These are phyloP conservation scores for Aeschynomene evenia DNA, from an alignment of 306 rosid genomes.

Conservation along the genomic window DNA sequence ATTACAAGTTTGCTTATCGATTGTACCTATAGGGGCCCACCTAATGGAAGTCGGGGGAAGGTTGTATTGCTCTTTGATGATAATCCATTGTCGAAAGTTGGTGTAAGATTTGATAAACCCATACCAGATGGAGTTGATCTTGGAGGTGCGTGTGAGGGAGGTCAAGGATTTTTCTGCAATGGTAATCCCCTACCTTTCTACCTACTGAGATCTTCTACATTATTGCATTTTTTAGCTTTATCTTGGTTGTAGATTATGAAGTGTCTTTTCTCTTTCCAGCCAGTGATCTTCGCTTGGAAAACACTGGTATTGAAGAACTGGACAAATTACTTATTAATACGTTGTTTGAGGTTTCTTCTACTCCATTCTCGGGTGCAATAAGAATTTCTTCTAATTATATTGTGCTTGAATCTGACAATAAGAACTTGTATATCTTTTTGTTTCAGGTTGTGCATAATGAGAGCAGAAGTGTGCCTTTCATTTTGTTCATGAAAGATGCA, in stretches of 20 bases:
- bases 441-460: slow-evolving; percentile 69
- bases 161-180: slow-evolving; percentile 86
- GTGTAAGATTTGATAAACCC: slow-evolving; percentile 86
- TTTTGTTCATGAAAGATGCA: slow-evolving; percentile 97
- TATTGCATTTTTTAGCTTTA: slow-evolving; percentile 13
- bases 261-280: slow-evolving; percentile 45
- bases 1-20: slow-evolving; percentile 19
- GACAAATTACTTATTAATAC: slow-evolving; percentile 87
- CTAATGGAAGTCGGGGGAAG: slow-evolving; percentile 80
- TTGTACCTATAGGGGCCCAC: slow-evolving; percentile 68
- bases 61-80: slow-evolving; percentile 82
- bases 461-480: slow-evolving; percentile 85
- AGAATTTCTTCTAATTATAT: not conserved
- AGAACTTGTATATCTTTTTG: slow-evolving; percentile 3
- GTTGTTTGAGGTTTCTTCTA: slow-evolving; percentile 77
- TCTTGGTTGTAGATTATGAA: slow-evolving; percentile 25
- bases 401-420: slow-evolving; percentile 7
- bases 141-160: slow-evolving; percentile 82
- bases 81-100: slow-evolving; percentile 82
- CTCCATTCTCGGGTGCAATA: slow-evolving; percentile 17
- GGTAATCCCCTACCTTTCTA: slow-evolving; percentile 48
- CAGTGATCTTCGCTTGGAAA: slow-evolving; percentile 86
- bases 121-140: slow-evolving; percentile 98
- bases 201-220: slow-evolving; percentile 2
- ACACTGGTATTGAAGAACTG: slow-evolving; percentile 68